These are phyloP conservation scores for Colletotrichum somersetense DNA, from an alignment of 2,329 filamentous ascomycete genomes.

Conservation along the genomic window DNA sequence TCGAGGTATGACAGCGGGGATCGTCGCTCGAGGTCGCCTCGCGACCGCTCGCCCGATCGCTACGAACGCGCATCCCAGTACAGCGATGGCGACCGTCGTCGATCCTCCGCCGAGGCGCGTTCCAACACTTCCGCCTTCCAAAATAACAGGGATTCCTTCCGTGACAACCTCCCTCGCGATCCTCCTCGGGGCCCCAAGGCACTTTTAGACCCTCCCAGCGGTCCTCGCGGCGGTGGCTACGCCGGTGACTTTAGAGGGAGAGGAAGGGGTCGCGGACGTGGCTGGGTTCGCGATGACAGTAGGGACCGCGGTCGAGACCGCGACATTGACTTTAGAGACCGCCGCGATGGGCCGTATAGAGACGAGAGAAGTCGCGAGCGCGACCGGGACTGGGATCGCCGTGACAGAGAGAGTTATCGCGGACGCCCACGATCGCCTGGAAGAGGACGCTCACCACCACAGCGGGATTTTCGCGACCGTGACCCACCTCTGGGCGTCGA, in stretches of 20 bases:
- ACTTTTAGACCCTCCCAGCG: constrained; percentile 76
- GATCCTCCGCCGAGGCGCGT: constrained; percentile 71
- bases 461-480: constrained; percentile 70
- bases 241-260: constrained; percentile 70
- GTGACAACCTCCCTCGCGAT: constrained; percentile 66
- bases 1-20: constrained; percentile 71
- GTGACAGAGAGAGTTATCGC: constrained; percentile 62
- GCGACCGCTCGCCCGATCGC: constrained; percentile 78
- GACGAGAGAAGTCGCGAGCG: constrained; percentile 72
- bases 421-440: constrained; percentile 72
- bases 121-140: constrained; percentile 71
- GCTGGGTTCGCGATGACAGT: constrained; percentile 72
- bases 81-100: constrained; percentile 75
- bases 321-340: constrained; percentile 69
- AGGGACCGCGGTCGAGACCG: constrained; percentile 71
- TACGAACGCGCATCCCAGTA: constrained; percentile 69
- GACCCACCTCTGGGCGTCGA: constrained; percentile 74
- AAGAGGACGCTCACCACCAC: constrained; percentile 73
- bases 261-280: constrained; percentile 68
- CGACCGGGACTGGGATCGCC: constrained; percentile 66
- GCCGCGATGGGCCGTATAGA: constrained; percentile 59
- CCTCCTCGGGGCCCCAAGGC: constrained; percentile 87
- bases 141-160: constrained; percentile 69
- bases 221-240: constrained; percentile 76
- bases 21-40: constrained; percentile 73